Evolutionary conservation across 164 flowering plant genomes (phyloP).

Genomic region (Magnolia sinica): DNA sequence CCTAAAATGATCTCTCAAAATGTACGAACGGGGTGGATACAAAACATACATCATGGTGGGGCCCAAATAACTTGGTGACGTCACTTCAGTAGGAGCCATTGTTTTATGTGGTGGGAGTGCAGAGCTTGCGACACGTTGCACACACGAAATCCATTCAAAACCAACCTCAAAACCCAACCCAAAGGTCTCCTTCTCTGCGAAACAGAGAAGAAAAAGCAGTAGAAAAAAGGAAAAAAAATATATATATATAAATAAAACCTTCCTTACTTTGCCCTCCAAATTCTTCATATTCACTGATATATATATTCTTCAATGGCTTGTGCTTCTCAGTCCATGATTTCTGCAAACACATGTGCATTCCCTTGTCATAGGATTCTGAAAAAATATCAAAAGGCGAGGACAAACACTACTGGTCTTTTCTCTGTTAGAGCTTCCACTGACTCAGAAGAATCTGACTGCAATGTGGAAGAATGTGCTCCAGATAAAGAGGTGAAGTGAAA

Average conservation of each 20-base stretch:
- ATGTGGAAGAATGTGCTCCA: conserved; percentile 91
- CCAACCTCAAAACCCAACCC: conserved; percentile 9
- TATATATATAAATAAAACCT: not conserved
- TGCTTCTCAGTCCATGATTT: conserved; percentile 42
- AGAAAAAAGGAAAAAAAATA: not conserved
- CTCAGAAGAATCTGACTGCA: conserved; percentile 56
- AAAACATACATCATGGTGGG: too few relatives aligned
- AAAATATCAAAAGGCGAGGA: conserved; percentile 16
- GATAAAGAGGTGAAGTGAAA: conserved; percentile 74
- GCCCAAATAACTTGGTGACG: too few relatives aligned
- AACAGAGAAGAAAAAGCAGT: not conserved
- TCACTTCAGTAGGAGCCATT: too few relatives aligned
- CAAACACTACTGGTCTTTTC: conserved; percentile 12
- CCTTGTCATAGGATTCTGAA: conserved; percentile 24
- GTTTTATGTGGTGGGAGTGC: too few relatives aligned
- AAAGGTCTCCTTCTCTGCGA: not conserved
- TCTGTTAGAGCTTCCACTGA: conserved; percentile 56
- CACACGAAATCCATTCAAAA: conserved; percentile 20
- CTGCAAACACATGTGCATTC: conserved; percentile 34
- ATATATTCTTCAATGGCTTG: conserved; percentile 33
- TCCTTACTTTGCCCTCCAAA: not conserved
- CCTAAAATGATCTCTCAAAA: too few relatives aligned
- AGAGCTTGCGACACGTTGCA: conserved; percentile 18
- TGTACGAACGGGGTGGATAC: too few relatives aligned
- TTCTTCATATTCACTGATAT: not conserved